Percentiles rank a stretch among this genome's conserved stretches.
Evolutionary conservation across 2,329 filamentous ascomycete genomes (phyloP).

Genomic region (Colletotrichum falcatum): DNA sequence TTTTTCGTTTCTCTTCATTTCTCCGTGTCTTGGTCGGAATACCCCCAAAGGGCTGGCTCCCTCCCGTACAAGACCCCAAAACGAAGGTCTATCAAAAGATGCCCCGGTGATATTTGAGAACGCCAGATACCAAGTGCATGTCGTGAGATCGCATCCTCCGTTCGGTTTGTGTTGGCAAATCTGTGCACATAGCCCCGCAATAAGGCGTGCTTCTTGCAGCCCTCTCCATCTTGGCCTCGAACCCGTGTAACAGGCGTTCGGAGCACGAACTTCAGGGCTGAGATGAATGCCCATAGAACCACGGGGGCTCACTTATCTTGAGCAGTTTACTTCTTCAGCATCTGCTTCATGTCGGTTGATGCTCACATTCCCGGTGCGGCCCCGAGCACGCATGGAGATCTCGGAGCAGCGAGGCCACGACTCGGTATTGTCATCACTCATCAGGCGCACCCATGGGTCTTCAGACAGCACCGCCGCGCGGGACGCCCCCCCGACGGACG

Average conservation of each 20-base stretch:
- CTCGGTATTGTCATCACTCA: not conserved
- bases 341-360: not conserved
- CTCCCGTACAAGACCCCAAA: not conserved
- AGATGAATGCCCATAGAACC: not conserved
- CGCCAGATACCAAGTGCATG: not conserved
- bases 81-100: no score
- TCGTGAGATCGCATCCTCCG: not conserved
- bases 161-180: not conserved
- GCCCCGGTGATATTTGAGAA: not conserved
- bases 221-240: not conserved
- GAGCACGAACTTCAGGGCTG: not conserved
- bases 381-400: not conserved
- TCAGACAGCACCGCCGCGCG: not conserved
- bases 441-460: not conserved
- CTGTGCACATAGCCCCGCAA: constrained; percentile 38
- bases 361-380: not conserved
- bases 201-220: constrained; percentile 40
- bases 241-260: constrained; percentile 5
- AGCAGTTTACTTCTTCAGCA: not conserved
- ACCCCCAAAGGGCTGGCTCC: no score
- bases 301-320: not conserved
- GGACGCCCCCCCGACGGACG: not conserved
- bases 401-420: not conserved
- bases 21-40: no score
- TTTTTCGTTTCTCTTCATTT: fast-evolving